Base-by-base conservation (phyloP, 1,284 basidiomycete genomes). In the Boletus sp. region DNA sequence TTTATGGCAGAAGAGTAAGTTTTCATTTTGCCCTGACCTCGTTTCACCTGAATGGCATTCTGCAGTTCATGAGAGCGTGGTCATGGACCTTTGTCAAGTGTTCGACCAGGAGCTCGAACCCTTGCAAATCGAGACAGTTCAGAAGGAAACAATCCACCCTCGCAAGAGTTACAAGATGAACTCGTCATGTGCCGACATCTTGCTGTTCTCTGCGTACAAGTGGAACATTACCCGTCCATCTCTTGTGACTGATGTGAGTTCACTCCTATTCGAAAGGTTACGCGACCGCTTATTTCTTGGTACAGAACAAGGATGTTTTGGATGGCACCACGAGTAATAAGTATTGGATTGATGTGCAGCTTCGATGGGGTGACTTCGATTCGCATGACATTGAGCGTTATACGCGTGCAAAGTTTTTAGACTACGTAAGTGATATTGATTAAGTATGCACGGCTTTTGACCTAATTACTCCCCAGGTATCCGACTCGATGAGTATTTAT, bases 141-240 rank as follows among this genome's bases (percentile, higher is more conserved):
- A 99, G 69, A 99, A 99, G 73, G 95, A 99, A 72, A 98, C 95
- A 0, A 98, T 99, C 57, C 95, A 91, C 69, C 95, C 96, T 62
- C 89, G 95, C 72, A 99, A 98, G 78, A 96, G 92, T 77, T 99
- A 99, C 82, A 97, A 98, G 80, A 97, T 99, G 93, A 99, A 98
- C 71, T 96, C 94, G 10, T 91, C 89, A 32, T 91, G 89, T 56
- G 95, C 95, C 49, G 96, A 99, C 65, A 94, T 99, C 60, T 77
- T 99, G 29, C 77, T 99, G 44, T 99, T 99, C 80, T 96, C 94
- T 20, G 89, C 91, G 3, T 92, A 94, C 74, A 94, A 94, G 81
- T 99, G 95, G 95, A 97, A 97, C 66, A 96, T 99, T 57, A 88
- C 94, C 13, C 84, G 94, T 25, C 96, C 96, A 1, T 97, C 94